Evolutionary conservation across 768 basidiomycete genomes (phyloP).

Genomic region (Amanita jacksonii): DNA sequence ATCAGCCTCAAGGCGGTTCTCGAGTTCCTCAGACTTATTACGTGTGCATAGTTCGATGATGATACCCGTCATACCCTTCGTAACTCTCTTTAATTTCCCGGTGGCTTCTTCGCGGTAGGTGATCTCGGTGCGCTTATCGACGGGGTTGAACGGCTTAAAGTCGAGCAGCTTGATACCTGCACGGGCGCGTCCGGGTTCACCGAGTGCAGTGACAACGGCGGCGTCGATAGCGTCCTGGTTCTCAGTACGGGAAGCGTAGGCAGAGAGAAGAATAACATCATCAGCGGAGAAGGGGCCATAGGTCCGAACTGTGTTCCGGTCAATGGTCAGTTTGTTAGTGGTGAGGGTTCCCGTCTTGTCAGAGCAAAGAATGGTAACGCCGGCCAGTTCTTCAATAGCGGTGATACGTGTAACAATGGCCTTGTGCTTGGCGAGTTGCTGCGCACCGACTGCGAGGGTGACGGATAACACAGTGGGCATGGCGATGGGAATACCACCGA

Average conservation of each 20-base stretch:
- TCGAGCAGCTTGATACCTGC: conserved; percentile 92
- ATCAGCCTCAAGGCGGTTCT: conserved; percentile 86
- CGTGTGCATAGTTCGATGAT: conserved; percentile 96
- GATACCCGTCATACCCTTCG: conserved; percentile 99
- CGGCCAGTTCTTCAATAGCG: conserved; percentile 96
- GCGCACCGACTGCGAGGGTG: conserved; percentile 97
- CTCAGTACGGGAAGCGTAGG: conserved; percentile 96
- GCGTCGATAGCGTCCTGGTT: conserved; percentile 97
- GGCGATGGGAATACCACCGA: conserved; percentile 99
- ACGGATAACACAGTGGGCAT: conserved; percentile 99
- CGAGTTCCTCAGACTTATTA: conserved; percentile 91
- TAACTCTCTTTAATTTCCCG: conserved; percentile 97
- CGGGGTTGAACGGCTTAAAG: conserved; percentile 99
- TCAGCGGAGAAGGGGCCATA: conserved; percentile 85
- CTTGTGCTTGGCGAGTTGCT: conserved; percentile 98
- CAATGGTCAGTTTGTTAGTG: conserved; percentile 99
- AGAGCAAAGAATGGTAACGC: conserved; percentile 97
- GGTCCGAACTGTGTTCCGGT: conserved; percentile 82
- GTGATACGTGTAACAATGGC: conserved; percentile 99
- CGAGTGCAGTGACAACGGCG: conserved; percentile 75
- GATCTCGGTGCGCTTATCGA: conserved; percentile 98
- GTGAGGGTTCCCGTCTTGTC: conserved; percentile 99
- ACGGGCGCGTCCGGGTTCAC: conserved; percentile 67
- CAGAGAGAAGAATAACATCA: conserved; percentile 87
- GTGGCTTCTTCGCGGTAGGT: conserved; percentile 91